A percentile compares a stretch with the other conserved stretches of the same genome.
Conservation (phyloP, 768 basidiomycete genomes). For the Lentinula aciculospora region DNA sequence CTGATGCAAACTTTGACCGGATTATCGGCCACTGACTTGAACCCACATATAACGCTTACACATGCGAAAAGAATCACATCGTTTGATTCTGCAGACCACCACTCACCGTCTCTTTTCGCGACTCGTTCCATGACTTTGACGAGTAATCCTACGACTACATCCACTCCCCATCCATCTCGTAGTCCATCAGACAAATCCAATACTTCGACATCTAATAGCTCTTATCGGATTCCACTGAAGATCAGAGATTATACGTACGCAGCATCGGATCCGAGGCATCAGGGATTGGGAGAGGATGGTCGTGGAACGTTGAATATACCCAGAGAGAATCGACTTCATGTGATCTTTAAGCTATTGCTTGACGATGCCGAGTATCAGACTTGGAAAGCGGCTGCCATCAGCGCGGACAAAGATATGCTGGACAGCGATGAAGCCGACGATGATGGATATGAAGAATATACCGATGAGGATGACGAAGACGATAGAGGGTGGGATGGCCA, state of each 20-base stretch:
- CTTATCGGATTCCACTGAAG: background rate
- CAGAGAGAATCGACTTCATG: background rate
- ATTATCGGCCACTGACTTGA: background rate
- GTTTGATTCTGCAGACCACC: background rate
- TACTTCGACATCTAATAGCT: background rate
- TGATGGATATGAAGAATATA: background rate
- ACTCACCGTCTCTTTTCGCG: background rate
- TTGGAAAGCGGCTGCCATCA: background rate
- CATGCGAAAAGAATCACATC: background rate
- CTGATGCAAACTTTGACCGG: background rate
- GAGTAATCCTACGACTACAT: background rate
- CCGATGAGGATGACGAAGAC: background rate
- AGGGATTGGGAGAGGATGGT: constrained; percentile 5
- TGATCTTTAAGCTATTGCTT: background rate
- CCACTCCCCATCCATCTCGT: background rate
- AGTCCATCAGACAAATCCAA: background rate
- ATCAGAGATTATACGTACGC: constrained; percentile 1
- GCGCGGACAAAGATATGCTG: background rate
- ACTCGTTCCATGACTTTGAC: constrained; percentile 1
- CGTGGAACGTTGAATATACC: background rate
- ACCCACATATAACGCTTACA: background rate
- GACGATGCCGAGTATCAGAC: background rate
- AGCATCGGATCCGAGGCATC: constrained; percentile 4
- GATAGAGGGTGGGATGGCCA: background rate
- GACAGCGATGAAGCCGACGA: background rate